Percentiles rank a stretch among this genome's conserved stretches.
phyloP scores from a whole-genome alignment of 495 filamentous ascomycete species.

The Xylaria telfairii region DNA sequence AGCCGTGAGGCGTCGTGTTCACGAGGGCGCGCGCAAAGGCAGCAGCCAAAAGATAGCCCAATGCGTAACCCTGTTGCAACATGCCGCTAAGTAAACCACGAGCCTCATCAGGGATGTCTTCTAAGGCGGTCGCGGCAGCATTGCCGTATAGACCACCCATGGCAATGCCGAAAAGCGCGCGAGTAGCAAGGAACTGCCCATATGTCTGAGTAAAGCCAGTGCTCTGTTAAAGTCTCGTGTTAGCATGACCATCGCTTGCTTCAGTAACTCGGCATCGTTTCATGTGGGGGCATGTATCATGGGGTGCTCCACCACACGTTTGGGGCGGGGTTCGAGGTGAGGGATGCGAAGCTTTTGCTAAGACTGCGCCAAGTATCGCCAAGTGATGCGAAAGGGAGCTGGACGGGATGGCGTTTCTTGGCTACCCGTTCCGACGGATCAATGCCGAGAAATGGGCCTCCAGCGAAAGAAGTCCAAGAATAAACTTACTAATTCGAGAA shows the following conservation, averaged over 20 bases:
- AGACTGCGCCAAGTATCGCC: slow-evolving; percentile 40
- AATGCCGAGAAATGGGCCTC: slow-evolving; percentile 9
- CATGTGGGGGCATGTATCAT: neutral
- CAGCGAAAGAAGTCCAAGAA: neutral
- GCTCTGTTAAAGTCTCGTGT: slow-evolving; percentile 45
- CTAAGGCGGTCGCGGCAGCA: slow-evolving; percentile 82
- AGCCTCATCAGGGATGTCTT: slow-evolving; percentile 78
- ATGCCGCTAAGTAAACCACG: slow-evolving; percentile 81
- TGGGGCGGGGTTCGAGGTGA: neutral
- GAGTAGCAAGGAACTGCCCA: slow-evolving; percentile 75
- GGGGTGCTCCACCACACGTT: neutral
- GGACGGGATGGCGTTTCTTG: slow-evolving; percentile 19
- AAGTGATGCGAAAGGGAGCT: slow-evolving; percentile 27
- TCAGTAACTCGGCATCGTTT: neutral
- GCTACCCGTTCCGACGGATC: neutral
- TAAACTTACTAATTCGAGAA: slow-evolving; percentile 68
- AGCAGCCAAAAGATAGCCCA: slow-evolving; percentile 82
- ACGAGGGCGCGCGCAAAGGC: slow-evolving; percentile 78
- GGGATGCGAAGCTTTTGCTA: slow-evolving; percentile 40
- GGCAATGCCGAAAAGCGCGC: slow-evolving; percentile 86
- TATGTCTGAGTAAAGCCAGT: slow-evolving; percentile 83
- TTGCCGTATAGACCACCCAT: slow-evolving; percentile 93
- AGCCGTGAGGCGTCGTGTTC: slow-evolving; percentile 72
- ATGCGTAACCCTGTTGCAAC: slow-evolving; percentile 88
- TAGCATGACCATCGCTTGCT: slow-evolving; percentile 19